Conservation (phyloP, 306 rosid genomes). For the Adenanthera pavonina region DNA sequence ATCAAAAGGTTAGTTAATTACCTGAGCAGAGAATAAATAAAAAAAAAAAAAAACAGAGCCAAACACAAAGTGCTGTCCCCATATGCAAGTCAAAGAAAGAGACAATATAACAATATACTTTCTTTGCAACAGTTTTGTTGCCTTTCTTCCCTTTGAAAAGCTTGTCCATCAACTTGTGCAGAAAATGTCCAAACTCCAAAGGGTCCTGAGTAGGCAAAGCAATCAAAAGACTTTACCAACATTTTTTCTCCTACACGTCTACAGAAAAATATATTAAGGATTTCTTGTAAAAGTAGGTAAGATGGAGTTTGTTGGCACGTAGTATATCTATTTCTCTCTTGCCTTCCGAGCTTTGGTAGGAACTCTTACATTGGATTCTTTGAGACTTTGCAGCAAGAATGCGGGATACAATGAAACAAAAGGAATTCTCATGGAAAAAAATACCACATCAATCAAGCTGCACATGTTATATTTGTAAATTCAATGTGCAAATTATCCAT, state of each 20-base stretch:
- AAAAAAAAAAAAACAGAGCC: not conserved
- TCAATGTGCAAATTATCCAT: not conserved
- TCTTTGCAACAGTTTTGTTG: conserved; percentile 74
- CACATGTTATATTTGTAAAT: not conserved
- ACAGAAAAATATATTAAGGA: no score
- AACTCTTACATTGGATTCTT: conserved; percentile 54
- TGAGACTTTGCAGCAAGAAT: conserved; percentile 48
- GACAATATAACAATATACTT: conserved; percentile 52
- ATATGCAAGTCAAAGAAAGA: conserved; percentile 12
- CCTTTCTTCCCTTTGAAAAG: conserved; percentile 83
- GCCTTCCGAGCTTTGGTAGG: conserved; percentile 57
- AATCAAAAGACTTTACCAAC: no score
- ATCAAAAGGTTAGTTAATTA: conserved; percentile 31
- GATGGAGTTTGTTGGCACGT: no score
- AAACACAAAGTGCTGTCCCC: conserved; percentile 2
- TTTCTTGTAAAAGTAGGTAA: no score
- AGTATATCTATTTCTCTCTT: conserved; percentile 47
- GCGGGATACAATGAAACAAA: not conserved
- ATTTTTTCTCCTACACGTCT: no score
- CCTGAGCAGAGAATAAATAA: not conserved
- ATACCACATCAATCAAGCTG: not conserved
- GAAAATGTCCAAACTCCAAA: conserved; percentile 96
- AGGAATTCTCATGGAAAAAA: not conserved
- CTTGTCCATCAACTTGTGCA: conserved; percentile 85
- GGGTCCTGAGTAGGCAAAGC: conserved; percentile 87